Conservation (phyloP, 495 filamentous ascomycete species). For the Penicillium desertorum region DNA sequence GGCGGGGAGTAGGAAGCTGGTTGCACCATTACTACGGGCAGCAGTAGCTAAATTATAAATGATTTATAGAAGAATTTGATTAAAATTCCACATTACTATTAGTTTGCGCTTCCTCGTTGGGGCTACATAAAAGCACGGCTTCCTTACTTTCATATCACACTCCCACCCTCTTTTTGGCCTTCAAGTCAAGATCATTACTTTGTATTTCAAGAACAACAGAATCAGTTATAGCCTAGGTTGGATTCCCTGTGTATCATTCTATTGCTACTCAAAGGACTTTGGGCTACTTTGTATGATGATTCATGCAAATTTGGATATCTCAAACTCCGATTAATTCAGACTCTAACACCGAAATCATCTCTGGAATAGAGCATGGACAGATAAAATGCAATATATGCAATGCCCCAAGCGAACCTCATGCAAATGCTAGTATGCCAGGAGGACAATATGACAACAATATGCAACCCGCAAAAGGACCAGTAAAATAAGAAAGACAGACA, state of each 20-base stretch:
- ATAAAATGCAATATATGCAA: slow-evolving; percentile 31
- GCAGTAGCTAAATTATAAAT: slow-evolving; percentile 49
- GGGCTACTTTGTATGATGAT: not conserved
- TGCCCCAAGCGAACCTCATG: slow-evolving; percentile 28
- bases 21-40: slow-evolving; percentile 77
- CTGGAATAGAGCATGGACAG: slow-evolving; percentile 3
- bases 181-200: too few relatives aligned
- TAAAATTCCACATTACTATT: not conserved
- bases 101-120: too few relatives aligned
- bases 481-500: slow-evolving; percentile 15
- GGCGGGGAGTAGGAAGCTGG: slow-evolving; percentile 79
- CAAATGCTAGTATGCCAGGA: slow-evolving; percentile 30
- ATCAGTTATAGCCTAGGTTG: too few relatives aligned
- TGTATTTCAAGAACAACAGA: too few relatives aligned
- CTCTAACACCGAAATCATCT: slow-evolving; percentile 15
- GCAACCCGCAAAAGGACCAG: slow-evolving; percentile 11
- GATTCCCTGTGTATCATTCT: not conserved
- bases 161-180: too few relatives aligned
- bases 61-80: not conserved
- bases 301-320: slow-evolving; percentile 4
- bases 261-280: not conserved
- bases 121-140: too few relatives aligned
- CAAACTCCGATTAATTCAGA: slow-evolving; percentile 13
- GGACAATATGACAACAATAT: slow-evolving; percentile 16
- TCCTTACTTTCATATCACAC: too few relatives aligned